Evolutionary conservation across 1,284 basidiomycete genomes (phyloP), one percentile per base, ranked within the genome.

Genomic region (Porodaedalea pini): DNA sequence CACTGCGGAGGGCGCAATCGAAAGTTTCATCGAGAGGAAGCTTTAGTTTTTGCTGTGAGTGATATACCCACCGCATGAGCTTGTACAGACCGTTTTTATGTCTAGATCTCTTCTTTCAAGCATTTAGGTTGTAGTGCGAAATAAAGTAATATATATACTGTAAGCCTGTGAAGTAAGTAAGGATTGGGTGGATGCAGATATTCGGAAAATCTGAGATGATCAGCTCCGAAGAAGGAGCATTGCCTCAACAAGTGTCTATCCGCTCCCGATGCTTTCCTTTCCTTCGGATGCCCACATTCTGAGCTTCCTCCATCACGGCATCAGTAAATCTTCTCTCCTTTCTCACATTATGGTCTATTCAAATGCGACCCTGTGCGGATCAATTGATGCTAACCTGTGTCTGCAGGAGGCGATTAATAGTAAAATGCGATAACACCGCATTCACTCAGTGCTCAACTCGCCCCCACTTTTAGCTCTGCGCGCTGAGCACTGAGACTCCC

Each of bases 21-120:
- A 90, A 70, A 90, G 88, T 65, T 88, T 88, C 72, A 82, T 93
- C 60, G 90, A 92, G 67, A 76, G 87, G 54, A 77, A 75, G 50
- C 68, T 90, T 56, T 88, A 66, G 45, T 31, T n/a, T 6, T 47
- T 11, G 2, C 27, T 34, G 45, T 47, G 45, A 32, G 45, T 21
- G 19, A 8, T 41, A 21, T 15, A n/a, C n/a, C n/a, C n/a, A n/a
- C n/a, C n/a, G n/a, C n/a, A n/a, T n/a, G n/a, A n/a, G n/a, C n/a
- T n/a, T n/a, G n/a, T n/a, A n/a, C n/a, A n/a, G n/a, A n/a, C n/a
- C n/a, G n/a, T n/a, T n/a, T n/a, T n/a, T n/a, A 44, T 23, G 21
- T 23, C 21, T 23, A 23, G 17, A 44, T 7, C 5, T 3, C 17
- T 44, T 23, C 25, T 21, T 23, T 29, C 45, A 47, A 47, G 45